phyloP scores from a whole-genome alignment of 1,284 basidiomycete species.

The Marasmius sp. region DNA sequence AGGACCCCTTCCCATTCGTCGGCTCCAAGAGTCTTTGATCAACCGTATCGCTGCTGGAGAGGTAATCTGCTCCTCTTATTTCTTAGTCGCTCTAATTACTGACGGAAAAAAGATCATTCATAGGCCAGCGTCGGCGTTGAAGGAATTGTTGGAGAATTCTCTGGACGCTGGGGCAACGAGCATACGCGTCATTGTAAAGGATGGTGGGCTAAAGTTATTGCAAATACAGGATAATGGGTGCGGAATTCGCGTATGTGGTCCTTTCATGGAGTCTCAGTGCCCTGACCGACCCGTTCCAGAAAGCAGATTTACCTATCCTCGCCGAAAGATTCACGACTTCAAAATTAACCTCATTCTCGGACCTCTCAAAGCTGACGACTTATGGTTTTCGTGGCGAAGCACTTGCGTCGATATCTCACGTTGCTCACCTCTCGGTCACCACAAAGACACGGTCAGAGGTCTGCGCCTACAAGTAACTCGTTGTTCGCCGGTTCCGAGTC shows the following conservation, averaged over 20 bases:
- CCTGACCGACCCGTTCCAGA: slow-evolving; percentile 31
- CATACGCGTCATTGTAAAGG: slow-evolving; percentile 89
- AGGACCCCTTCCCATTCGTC: slow-evolving; percentile 58
- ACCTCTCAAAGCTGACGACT: slow-evolving; percentile 83
- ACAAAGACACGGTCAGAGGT: slow-evolving; percentile 84
- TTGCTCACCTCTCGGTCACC: slow-evolving; percentile 84
- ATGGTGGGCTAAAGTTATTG: slow-evolving; percentile 93
- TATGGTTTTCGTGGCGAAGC: slow-evolving; percentile 99
- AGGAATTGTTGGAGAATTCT: slow-evolving; percentile 94
- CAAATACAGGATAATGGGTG: slow-evolving; percentile 98
- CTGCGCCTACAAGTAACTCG: slow-evolving; percentile 85
- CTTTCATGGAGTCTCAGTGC: neutral
- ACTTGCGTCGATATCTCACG: slow-evolving; percentile 94
- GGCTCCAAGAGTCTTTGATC: slow-evolving; percentile 73
- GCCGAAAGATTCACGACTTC: slow-evolving; percentile 97
- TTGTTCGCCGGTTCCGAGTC: neutral
- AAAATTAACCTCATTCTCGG: slow-evolving; percentile 86
- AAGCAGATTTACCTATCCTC: slow-evolving; percentile 83
- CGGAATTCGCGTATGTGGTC: slow-evolving; percentile 77
- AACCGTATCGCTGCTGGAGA: slow-evolving; percentile 85
- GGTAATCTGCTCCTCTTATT: slow-evolving; percentile 35
- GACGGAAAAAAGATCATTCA: slow-evolving; percentile 81
- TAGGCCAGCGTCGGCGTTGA: slow-evolving; percentile 92
- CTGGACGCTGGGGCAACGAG: slow-evolving; percentile 90
- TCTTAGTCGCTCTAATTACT: neutral